phyloP scores from a whole-genome alignment of 768 basidiomycete species.

The Boletus edulis region DNA sequence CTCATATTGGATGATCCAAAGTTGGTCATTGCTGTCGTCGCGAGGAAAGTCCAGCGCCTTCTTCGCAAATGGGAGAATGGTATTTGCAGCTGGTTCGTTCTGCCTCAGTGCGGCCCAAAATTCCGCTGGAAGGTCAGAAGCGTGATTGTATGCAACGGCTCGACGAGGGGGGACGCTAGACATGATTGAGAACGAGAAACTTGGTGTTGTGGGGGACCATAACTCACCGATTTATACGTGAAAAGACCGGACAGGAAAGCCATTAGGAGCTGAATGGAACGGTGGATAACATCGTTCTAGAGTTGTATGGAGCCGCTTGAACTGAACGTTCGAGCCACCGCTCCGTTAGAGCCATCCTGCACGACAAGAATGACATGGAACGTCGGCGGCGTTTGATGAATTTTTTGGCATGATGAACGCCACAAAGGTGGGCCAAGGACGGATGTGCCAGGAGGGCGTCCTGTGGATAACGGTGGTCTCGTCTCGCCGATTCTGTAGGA shows the following conservation, averaged over 20 bases:
- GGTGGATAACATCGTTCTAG: background rate
- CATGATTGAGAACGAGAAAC: constrained; percentile 21
- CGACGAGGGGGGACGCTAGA: constrained; percentile 1
- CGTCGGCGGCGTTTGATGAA: background rate
- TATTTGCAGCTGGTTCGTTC: constrained; percentile 37
- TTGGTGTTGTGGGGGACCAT: constrained; percentile 11
- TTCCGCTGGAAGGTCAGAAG: constrained; percentile 14
- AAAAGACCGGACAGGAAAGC: background rate
- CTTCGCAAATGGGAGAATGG: constrained; percentile 39
- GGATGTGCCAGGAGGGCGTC: constrained; percentile 1
- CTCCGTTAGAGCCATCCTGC: constrained; percentile 16
- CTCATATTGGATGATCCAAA: constrained; percentile 33
- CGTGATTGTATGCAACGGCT: constrained; percentile 2
- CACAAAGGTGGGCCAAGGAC: background rate
- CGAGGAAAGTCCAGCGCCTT: constrained; percentile 19
- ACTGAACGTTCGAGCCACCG: constrained; percentile 18
- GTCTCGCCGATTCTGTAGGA: background rate
- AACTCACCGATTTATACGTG: constrained; percentile 5
- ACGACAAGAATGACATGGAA: constrained; percentile 5
- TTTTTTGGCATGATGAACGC: background rate
- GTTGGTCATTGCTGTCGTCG: constrained; percentile 7
- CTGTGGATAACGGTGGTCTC: background rate
- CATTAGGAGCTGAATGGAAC: background rate
- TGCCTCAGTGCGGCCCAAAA: constrained; percentile 32
- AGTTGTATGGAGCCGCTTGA: background rate